phyloP scores from a whole-genome alignment of 106 monocot genomes.

The Chionographis japonica region DNA sequence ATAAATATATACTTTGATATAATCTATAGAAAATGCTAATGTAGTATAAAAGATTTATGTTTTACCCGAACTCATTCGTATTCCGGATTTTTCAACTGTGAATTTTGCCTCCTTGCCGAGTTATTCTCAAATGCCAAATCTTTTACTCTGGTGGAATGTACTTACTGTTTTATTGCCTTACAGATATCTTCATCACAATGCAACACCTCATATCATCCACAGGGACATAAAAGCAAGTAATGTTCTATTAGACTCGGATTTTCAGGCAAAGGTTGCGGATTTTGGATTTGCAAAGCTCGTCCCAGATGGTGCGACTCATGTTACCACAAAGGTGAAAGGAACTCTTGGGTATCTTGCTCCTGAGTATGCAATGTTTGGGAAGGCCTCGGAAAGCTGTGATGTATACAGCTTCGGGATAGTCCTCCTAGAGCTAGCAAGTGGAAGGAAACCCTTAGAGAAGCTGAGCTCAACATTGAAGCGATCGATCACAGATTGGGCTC shows the following conservation, averaged over 20 bases:
- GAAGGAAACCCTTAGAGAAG: constrained; percentile 48
- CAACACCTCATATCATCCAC: constrained; percentile 58
- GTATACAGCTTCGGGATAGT: constrained; percentile 64
- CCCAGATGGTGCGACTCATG: constrained; percentile 55
- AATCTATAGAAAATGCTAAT: too few relatives aligned
- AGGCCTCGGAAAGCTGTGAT: constrained; percentile 61
- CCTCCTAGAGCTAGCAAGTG: constrained; percentile 53
- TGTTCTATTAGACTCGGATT: constrained; percentile 44
- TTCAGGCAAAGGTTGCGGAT: constrained; percentile 49
- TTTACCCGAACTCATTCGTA: too few relatives aligned
- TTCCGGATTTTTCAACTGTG: too few relatives aligned
- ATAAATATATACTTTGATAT: too few relatives aligned
- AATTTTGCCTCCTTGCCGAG: too few relatives aligned
- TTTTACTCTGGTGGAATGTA: neutral
- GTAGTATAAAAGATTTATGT: too few relatives aligned
- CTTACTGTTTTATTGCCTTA: neutral
- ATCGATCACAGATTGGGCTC: constrained; percentile 47
- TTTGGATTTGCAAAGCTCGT: constrained; percentile 69
- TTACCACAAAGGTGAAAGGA: constrained; percentile 50
- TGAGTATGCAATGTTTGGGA: constrained; percentile 52
- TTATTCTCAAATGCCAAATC: neutral
- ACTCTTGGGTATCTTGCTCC: constrained; percentile 62
- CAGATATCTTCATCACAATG: constrained; percentile 60
- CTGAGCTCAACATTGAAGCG: constrained; percentile 14
- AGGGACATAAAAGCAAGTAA: constrained; percentile 61